A percentile compares a stretch with the other conserved stretches of the same genome.
Conservation (phyloP, 352 stramenopile genomes). For the Pythium apleroticum region DNA sequence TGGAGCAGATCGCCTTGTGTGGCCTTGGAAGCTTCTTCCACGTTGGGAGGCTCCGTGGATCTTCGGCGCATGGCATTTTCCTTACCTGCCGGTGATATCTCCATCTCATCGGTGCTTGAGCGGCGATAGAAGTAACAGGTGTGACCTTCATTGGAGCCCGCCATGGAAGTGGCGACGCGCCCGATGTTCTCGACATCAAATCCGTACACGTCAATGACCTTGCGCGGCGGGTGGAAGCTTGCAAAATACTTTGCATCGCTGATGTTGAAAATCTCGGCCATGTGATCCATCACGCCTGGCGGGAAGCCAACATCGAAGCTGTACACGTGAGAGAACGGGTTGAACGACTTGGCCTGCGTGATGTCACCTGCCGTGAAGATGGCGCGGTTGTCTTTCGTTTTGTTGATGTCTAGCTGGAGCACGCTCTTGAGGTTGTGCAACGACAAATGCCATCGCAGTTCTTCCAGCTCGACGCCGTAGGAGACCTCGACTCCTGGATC, state of each 20-base stretch:
- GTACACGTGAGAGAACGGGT: conserved; percentile 98
- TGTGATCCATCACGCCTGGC: conserved; percentile 91
- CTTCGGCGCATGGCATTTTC: conserved; percentile 25
- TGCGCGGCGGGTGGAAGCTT: conserved; percentile 92
- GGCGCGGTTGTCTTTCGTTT: conserved; percentile 55
- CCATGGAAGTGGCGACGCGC: conserved; percentile 92
- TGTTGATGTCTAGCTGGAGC: conserved; percentile 65
- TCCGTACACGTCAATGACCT: conserved; percentile 92
- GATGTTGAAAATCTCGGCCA: conserved; percentile 94
- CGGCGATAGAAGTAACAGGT: conserved; percentile 96
- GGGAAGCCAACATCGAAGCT: conserved; percentile 99
- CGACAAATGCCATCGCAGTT: conserved; percentile 93
- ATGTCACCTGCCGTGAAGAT: conserved; percentile 96
- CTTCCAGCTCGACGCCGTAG: conserved; percentile 95
- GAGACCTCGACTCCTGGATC: conserved; percentile 95
- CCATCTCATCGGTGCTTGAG: conserved; percentile 20
- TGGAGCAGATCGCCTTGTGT: conserved; percentile 30
- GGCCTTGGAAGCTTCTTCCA: conserved; percentile 20
- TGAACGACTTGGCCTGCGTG: conserved; percentile 90
- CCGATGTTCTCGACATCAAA: conserved; percentile 92
- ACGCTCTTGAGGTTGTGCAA: conserved; percentile 93
- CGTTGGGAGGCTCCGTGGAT: conserved; percentile 22
- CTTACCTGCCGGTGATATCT: conserved; percentile 8
- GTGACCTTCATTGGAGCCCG: conserved; percentile 95
- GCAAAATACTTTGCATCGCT: conserved; percentile 91